Evolutionary conservation across 2,329 filamentous ascomycete genomes (phyloP).

Genomic region (Arachnomyces sp.): DNA sequence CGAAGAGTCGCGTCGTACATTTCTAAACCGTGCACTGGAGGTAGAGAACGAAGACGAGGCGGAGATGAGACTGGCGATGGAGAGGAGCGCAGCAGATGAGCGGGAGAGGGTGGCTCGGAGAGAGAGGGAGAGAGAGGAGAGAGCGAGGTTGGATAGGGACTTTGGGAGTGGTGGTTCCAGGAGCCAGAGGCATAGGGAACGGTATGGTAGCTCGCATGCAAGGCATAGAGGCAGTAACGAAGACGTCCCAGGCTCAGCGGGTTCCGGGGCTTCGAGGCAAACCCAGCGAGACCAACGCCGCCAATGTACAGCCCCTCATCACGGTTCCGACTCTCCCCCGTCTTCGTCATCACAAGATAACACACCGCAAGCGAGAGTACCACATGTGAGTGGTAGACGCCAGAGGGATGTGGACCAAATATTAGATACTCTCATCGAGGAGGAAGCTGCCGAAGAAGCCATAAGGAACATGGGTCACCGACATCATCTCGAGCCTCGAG

Average conservation of each 20-base stretch:
- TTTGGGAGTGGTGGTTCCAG: conserved; percentile 5
- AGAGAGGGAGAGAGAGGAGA: conserved; percentile 3
- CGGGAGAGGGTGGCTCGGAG: conserved; percentile 1
- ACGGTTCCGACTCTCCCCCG: too few species aligned
- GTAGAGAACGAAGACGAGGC: conserved; percentile 6
- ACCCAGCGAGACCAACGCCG: neutral
- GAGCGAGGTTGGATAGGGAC: conserved; percentile 6
- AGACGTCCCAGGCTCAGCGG: neutral
- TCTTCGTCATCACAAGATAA: too few species aligned
- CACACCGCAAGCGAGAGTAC: too few species aligned
- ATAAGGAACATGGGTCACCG: too few species aligned
- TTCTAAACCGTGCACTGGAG: neutral
- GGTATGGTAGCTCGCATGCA: too few species aligned
- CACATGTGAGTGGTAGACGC: too few species aligned
- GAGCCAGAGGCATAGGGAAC: neutral
- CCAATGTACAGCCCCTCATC: neutral
- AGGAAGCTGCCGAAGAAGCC: too few species aligned
- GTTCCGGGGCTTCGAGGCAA: neutral
- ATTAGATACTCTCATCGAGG: too few species aligned
- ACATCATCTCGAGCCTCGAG: too few species aligned
- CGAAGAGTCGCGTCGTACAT: conserved; percentile 2
- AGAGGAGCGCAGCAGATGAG: conserved; percentile 8
- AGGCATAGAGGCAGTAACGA: too few species aligned
- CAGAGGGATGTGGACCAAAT: too few species aligned
- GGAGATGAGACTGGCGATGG: neutral